Percentiles rank a stretch among this genome's conserved stretches.
Evolutionary conservation across 169 alveolate genomes (phyloP).

Genomic region (Cryptosporidium ubiquitum): DNA sequence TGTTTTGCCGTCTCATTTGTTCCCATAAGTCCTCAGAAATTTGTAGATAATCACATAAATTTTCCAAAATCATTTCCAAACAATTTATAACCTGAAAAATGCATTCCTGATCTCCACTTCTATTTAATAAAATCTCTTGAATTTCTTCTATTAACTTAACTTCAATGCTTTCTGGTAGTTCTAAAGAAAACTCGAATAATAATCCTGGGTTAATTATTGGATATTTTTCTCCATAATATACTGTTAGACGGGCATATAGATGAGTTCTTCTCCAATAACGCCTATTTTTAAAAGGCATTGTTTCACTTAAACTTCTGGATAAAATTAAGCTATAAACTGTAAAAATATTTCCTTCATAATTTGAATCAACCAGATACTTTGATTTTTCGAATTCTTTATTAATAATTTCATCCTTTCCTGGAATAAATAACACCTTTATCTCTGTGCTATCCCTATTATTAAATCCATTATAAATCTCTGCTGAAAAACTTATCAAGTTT

Average conservation of each 20-base stretch:
- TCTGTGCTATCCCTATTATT: slow-evolving; percentile 20
- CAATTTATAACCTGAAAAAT: slow-evolving; percentile 52
- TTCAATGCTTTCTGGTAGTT: slow-evolving; percentile 46
- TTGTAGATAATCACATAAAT: slow-evolving; percentile 34
- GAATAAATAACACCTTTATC: slow-evolving; percentile 16
- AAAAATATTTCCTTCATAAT: slow-evolving; percentile 8
- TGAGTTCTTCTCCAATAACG: slow-evolving; percentile 65
- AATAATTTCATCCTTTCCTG: slow-evolving; percentile 6
- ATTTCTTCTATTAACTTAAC: slow-evolving; percentile 17
- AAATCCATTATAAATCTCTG: not conserved
- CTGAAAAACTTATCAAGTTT: not conserved
- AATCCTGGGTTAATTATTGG: slow-evolving; percentile 51
- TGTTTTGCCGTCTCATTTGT: slow-evolving; percentile 61
- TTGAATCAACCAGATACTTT: not conserved
- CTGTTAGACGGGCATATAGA: slow-evolving; percentile 57
- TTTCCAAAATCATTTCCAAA: slow-evolving; percentile 25
- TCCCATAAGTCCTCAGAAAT: slow-evolving; percentile 72
- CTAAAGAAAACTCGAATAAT: slow-evolving; percentile 61
- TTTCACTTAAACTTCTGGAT: slow-evolving; percentile 36
- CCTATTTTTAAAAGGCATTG: slow-evolving; percentile 58
- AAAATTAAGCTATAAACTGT: slow-evolving; percentile 46
- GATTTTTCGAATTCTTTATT: not conserved
- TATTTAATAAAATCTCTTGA: slow-evolving; percentile 10
- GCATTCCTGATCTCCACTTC: slow-evolving; percentile 68
- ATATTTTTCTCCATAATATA: slow-evolving; percentile 10